phyloP scores from a whole-genome alignment of 2,329 filamentous ascomycete genomes.

The Davidsoniella eucalypti region DNA sequence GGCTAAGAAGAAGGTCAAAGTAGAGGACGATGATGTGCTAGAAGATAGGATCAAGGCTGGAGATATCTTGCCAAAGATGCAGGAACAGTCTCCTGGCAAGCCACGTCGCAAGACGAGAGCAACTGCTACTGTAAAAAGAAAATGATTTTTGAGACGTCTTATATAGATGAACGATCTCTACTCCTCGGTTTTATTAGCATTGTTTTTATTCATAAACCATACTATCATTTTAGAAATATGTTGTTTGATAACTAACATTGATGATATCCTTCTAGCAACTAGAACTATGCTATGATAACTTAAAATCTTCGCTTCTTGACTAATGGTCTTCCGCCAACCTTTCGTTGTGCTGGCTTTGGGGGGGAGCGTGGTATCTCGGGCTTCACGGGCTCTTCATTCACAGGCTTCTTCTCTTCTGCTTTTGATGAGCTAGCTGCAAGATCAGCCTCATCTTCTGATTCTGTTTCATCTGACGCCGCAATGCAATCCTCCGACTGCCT shows the following conservation, averaged over 20 bases:
- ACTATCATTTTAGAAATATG: too few relatives aligned
- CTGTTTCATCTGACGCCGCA: not conserved
- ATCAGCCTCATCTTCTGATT: not conserved
- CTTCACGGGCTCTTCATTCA: not conserved
- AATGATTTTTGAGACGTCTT: too few relatives aligned
- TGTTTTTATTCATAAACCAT: too few relatives aligned
- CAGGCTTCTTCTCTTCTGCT: not conserved
- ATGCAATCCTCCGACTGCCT: not conserved
- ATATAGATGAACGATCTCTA: too few relatives aligned
- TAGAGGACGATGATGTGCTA: not conserved
- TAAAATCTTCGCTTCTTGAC: slow-evolving; percentile 12
- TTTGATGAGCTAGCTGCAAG: not conserved
- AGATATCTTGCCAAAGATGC: not conserved
- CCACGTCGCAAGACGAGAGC: too few relatives aligned
- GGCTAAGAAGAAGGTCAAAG: not conserved
- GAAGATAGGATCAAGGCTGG: not conserved
- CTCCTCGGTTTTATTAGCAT: too few relatives aligned
- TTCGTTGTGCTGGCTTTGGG: not conserved
- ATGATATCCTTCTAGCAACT: too few relatives aligned
- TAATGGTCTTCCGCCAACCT: slow-evolving; percentile 5
- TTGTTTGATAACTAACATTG: too few relatives aligned
- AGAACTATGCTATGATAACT: not conserved
- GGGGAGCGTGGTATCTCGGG: not conserved
- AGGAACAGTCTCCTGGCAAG: too few relatives aligned
- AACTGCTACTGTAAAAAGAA: too few relatives aligned